phyloP scores from a whole-genome alignment of 1,139 yeast species.

The Lodderomyces theae region DNA sequence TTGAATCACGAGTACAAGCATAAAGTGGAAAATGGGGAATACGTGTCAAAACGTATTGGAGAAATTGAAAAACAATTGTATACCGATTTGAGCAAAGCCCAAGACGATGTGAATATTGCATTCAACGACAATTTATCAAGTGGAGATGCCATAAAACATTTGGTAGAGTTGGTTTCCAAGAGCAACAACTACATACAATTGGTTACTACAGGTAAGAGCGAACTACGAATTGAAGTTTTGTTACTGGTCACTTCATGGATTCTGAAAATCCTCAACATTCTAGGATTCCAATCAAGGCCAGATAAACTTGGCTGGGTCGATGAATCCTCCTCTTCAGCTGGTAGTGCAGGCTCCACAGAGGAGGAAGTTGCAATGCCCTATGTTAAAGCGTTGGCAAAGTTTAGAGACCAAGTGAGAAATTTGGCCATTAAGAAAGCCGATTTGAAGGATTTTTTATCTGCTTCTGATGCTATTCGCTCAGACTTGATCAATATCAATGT shows the following conservation, averaged over 20 bases:
- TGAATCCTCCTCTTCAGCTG: conserved; percentile 16
- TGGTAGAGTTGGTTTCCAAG: conserved; percentile 67
- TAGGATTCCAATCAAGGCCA: conserved; percentile 72
- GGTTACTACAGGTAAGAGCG: conserved; percentile 42
- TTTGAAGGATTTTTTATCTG: conserved; percentile 50
- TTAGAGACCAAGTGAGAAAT: conserved; percentile 77
- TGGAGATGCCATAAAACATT: conserved; percentile 63
- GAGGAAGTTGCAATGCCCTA: conserved; percentile 79
- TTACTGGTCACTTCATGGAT: conserved; percentile 65
- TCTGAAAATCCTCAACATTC: conserved; percentile 61
- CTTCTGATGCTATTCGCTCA: conserved; percentile 39
- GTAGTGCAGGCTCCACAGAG: conserved; percentile 41
- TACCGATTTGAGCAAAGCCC: conserved; percentile 49
- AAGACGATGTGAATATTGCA: conserved; percentile 66
- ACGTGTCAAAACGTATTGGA: conserved; percentile 55
- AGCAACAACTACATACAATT: conserved; percentile 69
- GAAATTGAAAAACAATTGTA: conserved; percentile 54
- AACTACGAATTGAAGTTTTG: conserved; percentile 63
- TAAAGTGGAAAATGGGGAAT: conserved; percentile 42
- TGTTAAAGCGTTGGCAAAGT: conserved; percentile 69
- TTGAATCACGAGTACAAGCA: conserved; percentile 60
- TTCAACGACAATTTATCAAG: conserved; percentile 87
- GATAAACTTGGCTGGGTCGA: conserved; percentile 82
- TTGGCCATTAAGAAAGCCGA: conserved; percentile 68
- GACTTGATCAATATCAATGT: conserved; percentile 76